Base-by-base conservation (phyloP, 352 stramenopile genomes). In the Achlya hypogyna region DNA sequence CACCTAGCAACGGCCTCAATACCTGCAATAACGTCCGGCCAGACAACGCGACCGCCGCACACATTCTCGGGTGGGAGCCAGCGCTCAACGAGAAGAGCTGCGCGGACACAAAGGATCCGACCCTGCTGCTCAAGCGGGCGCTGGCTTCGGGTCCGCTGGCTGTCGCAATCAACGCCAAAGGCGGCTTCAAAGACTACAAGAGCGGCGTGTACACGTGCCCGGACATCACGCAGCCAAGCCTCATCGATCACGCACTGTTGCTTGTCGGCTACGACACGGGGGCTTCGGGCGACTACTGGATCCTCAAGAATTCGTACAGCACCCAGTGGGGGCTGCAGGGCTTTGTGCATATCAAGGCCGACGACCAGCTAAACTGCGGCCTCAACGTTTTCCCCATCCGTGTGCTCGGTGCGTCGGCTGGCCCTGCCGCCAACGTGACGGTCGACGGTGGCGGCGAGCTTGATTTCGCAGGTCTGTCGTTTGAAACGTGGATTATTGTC, bases 221-320 rank as follows among this genome's bases (percentile, higher is more conserved):
- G 14, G 27, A 18, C 5, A 32, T 93, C 38, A 53, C 69, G 43
- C 75, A 75, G 49, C 88, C 75, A 60, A 72, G 65, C 28, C 71
- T 81, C 53, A 84, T 93, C 18, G 74, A 93, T 64, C 82, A 93
- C 71, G 81, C 84, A 0, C 54, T 93, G 31, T 68, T 90, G 53
- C 76, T 93, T 16, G 84, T 93, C 2, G 84, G 84, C 32, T 91
- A 93, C 69, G 82, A 75, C 34, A 71, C 28, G 27, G 40, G 43
- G 1, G 35, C 52, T 16, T 22, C 8, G 1, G 63, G 53, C 2
- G 70, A 88, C 45, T 93, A 87, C 43, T 91, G 84, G 84, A 81
- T 91, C 43, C 64, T 93, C 22, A 93, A 93, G 66, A 93, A 93
- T 73, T 93, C 82, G 65, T 93, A 93, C 74, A 74, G 79, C 4